These are phyloP conservation scores for Pluteus cervinus DNA, from an alignment of 768 basidiomycete species.

Conservation along the genomic window DNA sequence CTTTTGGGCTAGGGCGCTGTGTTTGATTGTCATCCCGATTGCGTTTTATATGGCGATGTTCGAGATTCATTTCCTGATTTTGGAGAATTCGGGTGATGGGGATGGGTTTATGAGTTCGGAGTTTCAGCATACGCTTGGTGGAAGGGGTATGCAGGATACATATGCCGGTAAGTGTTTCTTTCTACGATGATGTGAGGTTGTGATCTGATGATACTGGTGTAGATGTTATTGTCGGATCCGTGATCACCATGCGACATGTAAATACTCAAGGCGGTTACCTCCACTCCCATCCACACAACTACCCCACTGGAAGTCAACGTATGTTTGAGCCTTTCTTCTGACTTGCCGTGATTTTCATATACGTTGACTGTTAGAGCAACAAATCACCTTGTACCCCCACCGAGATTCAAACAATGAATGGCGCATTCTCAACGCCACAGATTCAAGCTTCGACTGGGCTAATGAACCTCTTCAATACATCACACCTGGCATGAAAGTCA, in stretches of 20 bases:
- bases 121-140: conserved; percentile 93
- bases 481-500: conserved; percentile 62
- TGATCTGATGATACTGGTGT: neutral
- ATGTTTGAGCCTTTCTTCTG: conserved; percentile 10
- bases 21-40: conserved; percentile 80
- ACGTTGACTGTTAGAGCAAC: conserved; percentile 83
- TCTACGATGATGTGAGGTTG: neutral
- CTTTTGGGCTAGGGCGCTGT: conserved; percentile 84
- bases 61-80: conserved; percentile 85
- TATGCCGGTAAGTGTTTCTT: conserved; percentile 60
- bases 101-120: conserved; percentile 99
- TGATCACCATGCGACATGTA: conserved; percentile 78
- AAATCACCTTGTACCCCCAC: conserved; percentile 98
- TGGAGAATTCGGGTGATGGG: conserved; percentile 89
- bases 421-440: conserved; percentile 75
- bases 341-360: neutral
- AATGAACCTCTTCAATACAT: conserved; percentile 56
- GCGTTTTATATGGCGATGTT: conserved; percentile 97
- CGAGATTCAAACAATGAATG: conserved; percentile 96
- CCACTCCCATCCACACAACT: conserved; percentile 89
- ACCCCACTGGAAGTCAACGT: conserved; percentile 91
- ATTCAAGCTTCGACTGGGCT: conserved; percentile 40
- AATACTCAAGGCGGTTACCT: conserved; percentile 99
- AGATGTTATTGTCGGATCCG: conserved; percentile 86
- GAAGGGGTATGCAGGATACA: conserved; percentile 89